A percentile compares a stretch with the other conserved stretches of the same genome.
Evolutionary conservation across 1,284 basidiomycete species (phyloP).

Genomic region (Moesziomyces sp.): DNA sequence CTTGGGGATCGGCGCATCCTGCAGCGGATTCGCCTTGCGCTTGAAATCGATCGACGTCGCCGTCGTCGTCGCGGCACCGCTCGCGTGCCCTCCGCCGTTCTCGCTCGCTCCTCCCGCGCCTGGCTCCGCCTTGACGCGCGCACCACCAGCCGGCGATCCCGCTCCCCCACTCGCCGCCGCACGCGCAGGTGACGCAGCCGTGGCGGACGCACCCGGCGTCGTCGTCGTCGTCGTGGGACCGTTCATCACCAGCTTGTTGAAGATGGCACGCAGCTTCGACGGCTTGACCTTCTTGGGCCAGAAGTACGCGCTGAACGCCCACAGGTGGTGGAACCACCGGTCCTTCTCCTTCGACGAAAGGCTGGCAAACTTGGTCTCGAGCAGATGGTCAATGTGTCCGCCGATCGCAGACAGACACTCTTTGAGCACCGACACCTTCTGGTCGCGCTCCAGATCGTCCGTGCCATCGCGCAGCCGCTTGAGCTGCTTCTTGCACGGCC

Average conservation of each 20-base stretch:
- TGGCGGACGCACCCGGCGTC: slow-evolving; percentile 1
- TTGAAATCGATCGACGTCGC: slow-evolving; percentile 25
- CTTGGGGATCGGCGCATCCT: slow-evolving; percentile 51
- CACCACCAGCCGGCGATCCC: slow-evolving; percentile 9
- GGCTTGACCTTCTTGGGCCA: slow-evolving; percentile 84
- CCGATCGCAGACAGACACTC: slow-evolving; percentile 95
- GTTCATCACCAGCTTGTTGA: slow-evolving; percentile 58
- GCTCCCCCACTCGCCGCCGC: slow-evolving; percentile 11
- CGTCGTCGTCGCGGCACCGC: not conserved
- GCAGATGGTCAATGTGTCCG: slow-evolving; percentile 85
- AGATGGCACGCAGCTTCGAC: slow-evolving; percentile 59
- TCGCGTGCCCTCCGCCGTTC: slow-evolving; percentile 13
- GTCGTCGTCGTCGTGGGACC: slow-evolving; percentile 19
- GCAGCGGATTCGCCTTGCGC: slow-evolving; percentile 42
- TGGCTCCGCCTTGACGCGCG: slow-evolving; percentile 28
- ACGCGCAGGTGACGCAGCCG: slow-evolving; percentile 3
- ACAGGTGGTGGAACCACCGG: slow-evolving; percentile 91
- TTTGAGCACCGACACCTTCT: slow-evolving; percentile 94
- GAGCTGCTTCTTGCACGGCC: slow-evolving; percentile 96
- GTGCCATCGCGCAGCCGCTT: slow-evolving; percentile 92
- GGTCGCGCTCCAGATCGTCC: slow-evolving; percentile 88
- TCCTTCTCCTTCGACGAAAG: slow-evolving; percentile 80
- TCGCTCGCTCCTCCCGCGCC: slow-evolving; percentile 16
- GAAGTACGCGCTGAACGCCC: slow-evolving; percentile 86
- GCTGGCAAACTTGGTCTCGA: slow-evolving; percentile 76